phyloP scores from a whole-genome alignment of 1,284 basidiomycete genomes.

The Mycena citricolor region DNA sequence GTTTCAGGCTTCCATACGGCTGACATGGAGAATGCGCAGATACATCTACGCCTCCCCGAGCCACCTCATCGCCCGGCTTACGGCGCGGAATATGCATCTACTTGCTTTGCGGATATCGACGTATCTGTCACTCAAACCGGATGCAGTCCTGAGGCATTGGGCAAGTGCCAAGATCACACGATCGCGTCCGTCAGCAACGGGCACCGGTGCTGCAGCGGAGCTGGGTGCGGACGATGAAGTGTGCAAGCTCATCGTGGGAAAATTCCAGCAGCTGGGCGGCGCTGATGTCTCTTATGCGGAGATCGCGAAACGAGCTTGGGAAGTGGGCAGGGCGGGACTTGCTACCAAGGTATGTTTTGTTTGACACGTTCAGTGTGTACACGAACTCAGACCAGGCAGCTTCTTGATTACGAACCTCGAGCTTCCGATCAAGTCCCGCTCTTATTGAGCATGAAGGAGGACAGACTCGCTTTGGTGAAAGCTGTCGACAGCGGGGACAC shows the following conservation, averaged over 20 bases:
- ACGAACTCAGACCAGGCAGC: conserved; percentile 40
- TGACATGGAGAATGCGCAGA: conserved; percentile 42
- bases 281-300: conserved; percentile 89
- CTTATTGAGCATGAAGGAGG: conserved; percentile 92
- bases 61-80: conserved; percentile 80
- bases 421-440: conserved; percentile 94
- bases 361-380: not conserved
- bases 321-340: conserved; percentile 79
- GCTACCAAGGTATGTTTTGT: conserved; percentile 75
- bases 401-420: conserved; percentile 89
- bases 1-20: not conserved
- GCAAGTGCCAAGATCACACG: conserved; percentile 87
- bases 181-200: conserved; percentile 57
- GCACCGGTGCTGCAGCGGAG: conserved; percentile 51
- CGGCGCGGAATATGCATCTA: conserved; percentile 87
- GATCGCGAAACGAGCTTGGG: conserved; percentile 93
- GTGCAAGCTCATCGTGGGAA: conserved; percentile 82
- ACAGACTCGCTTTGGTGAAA: conserved; percentile 84
- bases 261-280: conserved; percentile 75
- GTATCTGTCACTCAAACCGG: conserved; percentile 81
- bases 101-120: conserved; percentile 90
- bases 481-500: conserved; percentile 95
- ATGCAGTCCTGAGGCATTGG: conserved; percentile 93
- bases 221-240: conserved; percentile 74
- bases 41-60: conserved; percentile 77